These are phyloP conservation scores for Syzygium aqueum DNA, from an alignment of 345 rosid species.

Conservation along the genomic window DNA sequence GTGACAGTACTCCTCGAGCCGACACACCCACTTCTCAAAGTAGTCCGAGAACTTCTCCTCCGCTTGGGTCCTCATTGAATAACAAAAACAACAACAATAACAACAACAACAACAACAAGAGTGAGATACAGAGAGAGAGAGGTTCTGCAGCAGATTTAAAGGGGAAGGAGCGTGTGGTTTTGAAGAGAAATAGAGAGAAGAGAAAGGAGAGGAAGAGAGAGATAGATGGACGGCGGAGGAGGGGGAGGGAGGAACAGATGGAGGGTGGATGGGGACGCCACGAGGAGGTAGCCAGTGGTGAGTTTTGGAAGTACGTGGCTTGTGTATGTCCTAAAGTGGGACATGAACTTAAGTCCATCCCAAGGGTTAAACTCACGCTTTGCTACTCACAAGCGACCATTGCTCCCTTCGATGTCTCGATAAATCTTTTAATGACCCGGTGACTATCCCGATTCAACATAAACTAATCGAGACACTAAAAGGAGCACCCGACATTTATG, in stretches of 20 bases:
- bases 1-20: constrained; percentile 39
- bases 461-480: not conserved
- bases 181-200: not conserved
- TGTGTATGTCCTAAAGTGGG: constrained; percentile 35
- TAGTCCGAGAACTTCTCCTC: constrained; percentile 45
- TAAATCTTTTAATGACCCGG: not conserved
- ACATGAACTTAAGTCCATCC: not conserved
- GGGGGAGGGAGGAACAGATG: constrained; percentile 12
- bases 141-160: not conserved
- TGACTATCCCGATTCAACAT: not conserved
- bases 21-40: constrained; percentile 46
- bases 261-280: constrained; percentile 11
- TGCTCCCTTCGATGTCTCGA: not conserved
- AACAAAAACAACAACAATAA: too few relatives aligned
- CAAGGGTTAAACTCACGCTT: not conserved
- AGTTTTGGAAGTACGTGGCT: not conserved
- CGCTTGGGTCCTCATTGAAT: constrained; percentile 16
- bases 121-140: not conserved
- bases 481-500: not conserved
- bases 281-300: not conserved
- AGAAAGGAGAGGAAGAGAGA: not conserved
- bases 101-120: too few relatives aligned
- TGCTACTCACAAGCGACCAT: not conserved
- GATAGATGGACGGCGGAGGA: not conserved
- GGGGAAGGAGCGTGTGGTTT: not conserved